A percentile compares a stretch with the other conserved stretches of the same genome.
Conservation (phyloP, 805 yeast species). For the Lipomyces lipofer region DNA sequence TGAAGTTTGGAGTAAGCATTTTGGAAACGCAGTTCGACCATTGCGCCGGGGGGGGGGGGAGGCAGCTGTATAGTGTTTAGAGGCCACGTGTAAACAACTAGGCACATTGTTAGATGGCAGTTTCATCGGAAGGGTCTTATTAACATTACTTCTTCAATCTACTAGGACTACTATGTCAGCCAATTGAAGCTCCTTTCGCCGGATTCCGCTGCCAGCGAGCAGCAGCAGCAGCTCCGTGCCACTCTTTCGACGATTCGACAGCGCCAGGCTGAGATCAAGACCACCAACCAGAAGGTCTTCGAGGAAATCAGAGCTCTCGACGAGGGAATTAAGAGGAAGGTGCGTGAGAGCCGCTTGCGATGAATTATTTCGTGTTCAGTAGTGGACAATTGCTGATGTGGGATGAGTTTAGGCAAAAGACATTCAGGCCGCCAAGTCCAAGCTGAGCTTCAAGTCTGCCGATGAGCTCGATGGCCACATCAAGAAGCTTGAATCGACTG, state of each 20-base stretch:
- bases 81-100: not conserved
- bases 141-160: no score
- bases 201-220: constrained; percentile 25
- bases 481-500: constrained; percentile 59
- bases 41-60: not conserved
- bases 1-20: not conserved
- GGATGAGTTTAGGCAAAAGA: constrained; percentile 53
- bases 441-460: constrained; percentile 56
- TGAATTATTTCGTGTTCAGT: not conserved
- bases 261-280: constrained; percentile 29
- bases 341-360: not conserved
- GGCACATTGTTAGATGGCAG: no score
- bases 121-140: no score
- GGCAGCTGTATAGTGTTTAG: not conserved
- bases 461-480: constrained; percentile 38
- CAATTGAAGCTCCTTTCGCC: constrained; percentile 25
- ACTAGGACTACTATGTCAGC: constrained; percentile 19
- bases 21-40: not conserved
- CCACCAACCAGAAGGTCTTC: constrained; percentile 38
- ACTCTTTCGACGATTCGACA: constrained; percentile 14
- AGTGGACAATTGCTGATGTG: not conserved
- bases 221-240: constrained; percentile 24
- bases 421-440: constrained; percentile 68
- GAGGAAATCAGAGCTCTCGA: constrained; percentile 76
- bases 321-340: constrained; percentile 55